Base-by-base conservation (phyloP, 106 monocot species). In the Acorus gramineus region DNA sequence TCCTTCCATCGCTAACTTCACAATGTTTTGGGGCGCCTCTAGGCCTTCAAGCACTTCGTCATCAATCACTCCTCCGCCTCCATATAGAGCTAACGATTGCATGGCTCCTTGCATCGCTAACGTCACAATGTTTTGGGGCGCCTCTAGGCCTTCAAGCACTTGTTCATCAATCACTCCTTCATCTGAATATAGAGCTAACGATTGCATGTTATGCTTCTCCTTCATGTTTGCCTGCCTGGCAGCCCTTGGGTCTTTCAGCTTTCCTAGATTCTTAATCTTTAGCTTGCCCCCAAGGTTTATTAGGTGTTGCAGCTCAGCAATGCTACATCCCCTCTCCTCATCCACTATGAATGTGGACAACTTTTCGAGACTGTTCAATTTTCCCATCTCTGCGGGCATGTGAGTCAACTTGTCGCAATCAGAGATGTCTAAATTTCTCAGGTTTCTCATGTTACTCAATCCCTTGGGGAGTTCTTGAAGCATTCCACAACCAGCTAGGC, bases 41-140 rank as follows among this genome's bases (percentile, higher is more conserved):
- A 67, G 56, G 46, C 11, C 46, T 47, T 67, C 67, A 11, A 67
- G 56, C 11, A 67, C 56, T 6, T 67, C 67, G 7, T 57, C 56
- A 7, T 56, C 67, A 3, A 43, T 46, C 28, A 28, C 28, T n/a
- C n/a, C n/a, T n/a, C n/a, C n/a, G n/a, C n/a, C n/a, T n/a, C n/a
- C n/a, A n/a, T n/a, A n/a, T n/a, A n/a, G n/a, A n/a, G n/a, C n/a
- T n/a, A n/a, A n/a, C n/a, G n/a, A n/a, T n/a, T n/a, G n/a, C n/a
- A n/a, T 42, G 4, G 56, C 67, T 4, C 8, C 3, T n/a, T 46
- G 3, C 5, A 67, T 67, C 4, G 2, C 4, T 4, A 67, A 43
- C 9, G 46, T 48, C 13, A 5, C 48, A 7, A 67, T 8, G 44
- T 56, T 42, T 4, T 6, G 7, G 14, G 45, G 46, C 6, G 67